Percentiles rank a stretch among this genome's conserved stretches.
These are phyloP conservation scores for Cymbidium sinense DNA, from an alignment of 106 monocot genomes.

Conservation along the genomic window DNA sequence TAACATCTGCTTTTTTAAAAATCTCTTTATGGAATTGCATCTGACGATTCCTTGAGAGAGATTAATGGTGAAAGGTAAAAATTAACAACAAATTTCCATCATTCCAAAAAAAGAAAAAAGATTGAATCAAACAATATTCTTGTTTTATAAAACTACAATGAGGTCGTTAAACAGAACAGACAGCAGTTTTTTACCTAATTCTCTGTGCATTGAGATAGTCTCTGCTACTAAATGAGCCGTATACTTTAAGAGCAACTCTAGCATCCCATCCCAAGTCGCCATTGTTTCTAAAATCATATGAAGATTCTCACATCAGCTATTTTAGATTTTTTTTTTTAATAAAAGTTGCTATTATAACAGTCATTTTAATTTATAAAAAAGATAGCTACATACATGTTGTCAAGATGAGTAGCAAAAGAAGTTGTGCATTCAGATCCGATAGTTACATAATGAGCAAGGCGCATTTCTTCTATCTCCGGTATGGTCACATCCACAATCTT, in stretches of 20 bases:
- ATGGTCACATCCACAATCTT: slow-evolving; percentile 73
- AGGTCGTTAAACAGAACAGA: background rate
- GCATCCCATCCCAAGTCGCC: slow-evolving; percentile 72
- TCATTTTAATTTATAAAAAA: slow-evolving; percentile 2
- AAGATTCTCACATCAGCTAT: background rate
- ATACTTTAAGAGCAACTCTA: slow-evolving; percentile 59
- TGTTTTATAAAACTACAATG: background rate
- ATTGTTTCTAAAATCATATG: slow-evolving; percentile 27
- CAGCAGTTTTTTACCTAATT: slow-evolving; percentile 37
- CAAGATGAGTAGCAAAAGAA: slow-evolving; percentile 54
- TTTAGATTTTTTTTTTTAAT: background rate
- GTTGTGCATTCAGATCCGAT: slow-evolving; percentile 83
- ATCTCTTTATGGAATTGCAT: slow-evolving; percentile 75
- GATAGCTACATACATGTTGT: slow-evolving; percentile 47
- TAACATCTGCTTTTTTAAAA: slow-evolving; percentile 68
- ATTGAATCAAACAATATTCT: background rate
- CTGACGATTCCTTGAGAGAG: slow-evolving; percentile 61
- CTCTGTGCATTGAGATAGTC: slow-evolving; percentile 86
- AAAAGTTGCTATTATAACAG: background rate
- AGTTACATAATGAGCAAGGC: slow-evolving; percentile 78
- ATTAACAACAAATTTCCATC: background rate
- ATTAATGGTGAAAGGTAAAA: background rate
- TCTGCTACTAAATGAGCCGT: slow-evolving; percentile 63
- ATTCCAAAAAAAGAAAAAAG: background rate
- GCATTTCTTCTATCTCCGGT: slow-evolving; percentile 95